Evolutionary conservation across 2,329 filamentous ascomycete species (phyloP), one percentile per base, ranked within the genome.

Genomic region (Mycosphaerella sp.): DNA sequence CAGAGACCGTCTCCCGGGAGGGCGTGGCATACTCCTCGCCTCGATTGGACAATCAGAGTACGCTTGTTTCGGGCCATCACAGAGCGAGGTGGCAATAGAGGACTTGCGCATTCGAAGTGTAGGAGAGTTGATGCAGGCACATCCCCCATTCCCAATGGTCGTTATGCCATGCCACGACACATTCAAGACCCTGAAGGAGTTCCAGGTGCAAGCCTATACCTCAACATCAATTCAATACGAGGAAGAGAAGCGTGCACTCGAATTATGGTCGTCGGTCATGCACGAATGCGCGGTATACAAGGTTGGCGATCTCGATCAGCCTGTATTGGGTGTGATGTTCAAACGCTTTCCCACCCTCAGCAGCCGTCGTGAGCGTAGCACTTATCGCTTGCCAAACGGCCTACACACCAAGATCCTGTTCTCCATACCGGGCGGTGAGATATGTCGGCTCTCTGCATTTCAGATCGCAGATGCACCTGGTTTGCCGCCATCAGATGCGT

Each of bases 261-360:
- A 44, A 45, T 16, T 41, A 18, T 16, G 41, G 42, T 9, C 37
- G 18, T 13, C 56, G 55, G 41, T 16, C 6, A 9, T 44, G 27
- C 25, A 50, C n/a, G 27, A 30, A 13, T 53, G 52, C 25, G 18
- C 51, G 12, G 8, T 42, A 14, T 42, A 25, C 40, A 5, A 42
- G 16, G 13, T 27, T 27, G 40, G 40, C 12, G 3, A 9, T 8
- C 40, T 21, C 7, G 13, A n/a, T 12, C 40, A 42, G 18, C 16
- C 40, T 28, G 44, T 59, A 6, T 16, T 58, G 7, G 58, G 40
- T 6, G 43, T 60, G 12, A 46, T 41, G 16, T 60, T 59, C 40
- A 10, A 16, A 6, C 3, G 44, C 1, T 53, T 53, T 18, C 35
- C 36, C 5, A 42, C 40, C 9, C 25, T 42, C 18, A 28, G 40